Base-by-base conservation (phyloP, 2,329 filamentous ascomycete species). In the Sarocladium oryzae region DNA sequence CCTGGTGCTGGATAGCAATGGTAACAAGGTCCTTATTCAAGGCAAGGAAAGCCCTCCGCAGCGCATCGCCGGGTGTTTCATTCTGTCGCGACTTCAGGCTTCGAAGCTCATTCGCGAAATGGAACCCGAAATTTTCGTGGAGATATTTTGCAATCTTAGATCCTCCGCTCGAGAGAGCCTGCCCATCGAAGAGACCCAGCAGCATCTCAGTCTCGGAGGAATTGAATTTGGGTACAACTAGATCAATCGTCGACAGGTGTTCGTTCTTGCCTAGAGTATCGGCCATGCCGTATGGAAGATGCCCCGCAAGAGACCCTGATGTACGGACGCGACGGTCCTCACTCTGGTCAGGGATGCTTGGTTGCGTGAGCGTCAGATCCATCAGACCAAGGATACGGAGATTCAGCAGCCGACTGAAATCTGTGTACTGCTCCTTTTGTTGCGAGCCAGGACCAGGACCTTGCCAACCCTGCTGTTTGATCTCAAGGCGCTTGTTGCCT, bases 141-240 rank as follows among this genome's bases (percentile, higher is more conserved):
- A 99, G 74, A 61, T 89, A 99, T 66, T 96, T 97, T 57, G 93
- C 91, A 59, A 99, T 89, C 71, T 95, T 95, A 55, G 91, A 96
- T 38, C 93, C 95, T 54, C 91, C 88, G 55, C 82, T 90, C 2
- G 89, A 88, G 53, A 95, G 76, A n/a, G 85, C 81, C 64, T 96
- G 89, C 3, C 93, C 93, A 64, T 99, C 95, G 62, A 99, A 99
- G 67, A 99, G 78, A n/a, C 92, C 93, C 41, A 99, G 72, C 2
- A 99, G 77, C 40, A 89, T 91, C 66, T 97, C 91, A 38, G 89
- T 86, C 58, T 97, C 90, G 50, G 87, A 88, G 15, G 90, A 88
- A 62, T 91, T 87, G 71, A 96, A 93, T 41, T 89, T 83, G 10
- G 93, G 93, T 26, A 97, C 88, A 18, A 99, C 89, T 70, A 99